Conservation (phyloP, 257 asterid genomes). For the Fraxinus excelsior region DNA sequence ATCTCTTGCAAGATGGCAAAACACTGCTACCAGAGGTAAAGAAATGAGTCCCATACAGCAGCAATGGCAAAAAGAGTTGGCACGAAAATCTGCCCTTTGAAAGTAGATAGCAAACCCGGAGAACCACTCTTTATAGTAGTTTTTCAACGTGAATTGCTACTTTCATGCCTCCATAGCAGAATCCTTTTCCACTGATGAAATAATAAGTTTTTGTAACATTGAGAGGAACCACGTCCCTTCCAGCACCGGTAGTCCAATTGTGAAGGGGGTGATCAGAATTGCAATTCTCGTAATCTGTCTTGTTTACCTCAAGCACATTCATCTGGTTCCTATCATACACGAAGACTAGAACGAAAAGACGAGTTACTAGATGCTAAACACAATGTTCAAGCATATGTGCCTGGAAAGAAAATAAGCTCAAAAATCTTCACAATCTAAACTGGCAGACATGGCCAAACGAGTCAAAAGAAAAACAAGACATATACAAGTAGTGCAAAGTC, state of each 20-base stretch:
- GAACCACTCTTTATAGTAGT: conserved; percentile 49
- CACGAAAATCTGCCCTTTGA: conserved; percentile 44
- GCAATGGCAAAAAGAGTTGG: conserved; percentile 66
- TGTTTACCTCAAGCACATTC: conserved; percentile 82
- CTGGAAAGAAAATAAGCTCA: neutral
- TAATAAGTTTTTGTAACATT: conserved; percentile 67
- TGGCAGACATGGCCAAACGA: neutral
- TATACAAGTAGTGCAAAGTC: neutral
- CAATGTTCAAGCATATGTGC: neutral
- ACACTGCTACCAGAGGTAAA: conserved; percentile 36
- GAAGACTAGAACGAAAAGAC: conserved; percentile 46
- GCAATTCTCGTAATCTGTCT: conserved; percentile 70
- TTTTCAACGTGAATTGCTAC: conserved; percentile 61
- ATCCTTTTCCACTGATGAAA: conserved; percentile 83
- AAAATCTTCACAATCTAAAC: neutral
- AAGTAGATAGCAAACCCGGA: conserved; percentile 26
- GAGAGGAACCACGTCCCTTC: conserved; percentile 89
- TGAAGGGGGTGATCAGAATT: conserved; percentile 56
- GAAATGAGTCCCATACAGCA: conserved; percentile 61
- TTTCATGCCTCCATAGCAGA: conserved; percentile 84
- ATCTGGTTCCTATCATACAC: conserved; percentile 73
- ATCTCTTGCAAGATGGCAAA: conserved; percentile 14
- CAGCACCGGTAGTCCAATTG: conserved; percentile 86
- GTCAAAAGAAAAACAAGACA: neutral
- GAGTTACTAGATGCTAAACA: neutral